phyloP scores from a whole-genome alignment of 1,284 basidiomycete species.

The Trichosporon asahii region DNA sequence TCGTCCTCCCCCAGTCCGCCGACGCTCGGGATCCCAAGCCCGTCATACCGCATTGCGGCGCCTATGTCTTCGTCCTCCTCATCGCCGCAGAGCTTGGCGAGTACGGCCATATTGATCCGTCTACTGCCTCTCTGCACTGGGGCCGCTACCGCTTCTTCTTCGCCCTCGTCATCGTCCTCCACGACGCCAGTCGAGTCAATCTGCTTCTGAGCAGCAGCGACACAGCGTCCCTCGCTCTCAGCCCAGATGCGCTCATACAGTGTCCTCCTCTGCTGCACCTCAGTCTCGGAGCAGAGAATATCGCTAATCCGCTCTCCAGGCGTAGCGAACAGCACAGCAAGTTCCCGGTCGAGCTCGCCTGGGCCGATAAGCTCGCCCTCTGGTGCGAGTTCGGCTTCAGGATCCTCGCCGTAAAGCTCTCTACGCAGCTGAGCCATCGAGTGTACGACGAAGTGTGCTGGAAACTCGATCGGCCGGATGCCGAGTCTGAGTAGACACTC shows the following conservation, averaged over 20 bases:
- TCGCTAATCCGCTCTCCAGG: constrained; percentile 16
- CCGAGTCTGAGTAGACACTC: constrained; percentile 35
- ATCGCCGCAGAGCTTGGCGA: background rate
- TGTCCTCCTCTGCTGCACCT: background rate
- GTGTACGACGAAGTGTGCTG: constrained; percentile 31
- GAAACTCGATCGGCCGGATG: constrained; percentile 33
- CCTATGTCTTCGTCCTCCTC: constrained; percentile 1
- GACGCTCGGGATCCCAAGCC: background rate
- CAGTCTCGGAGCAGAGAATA: constrained; percentile 1
- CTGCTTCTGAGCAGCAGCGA: background rate
- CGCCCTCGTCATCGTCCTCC: background rate
- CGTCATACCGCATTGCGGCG: background rate
- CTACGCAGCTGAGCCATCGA: constrained; percentile 24
- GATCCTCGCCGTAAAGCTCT: constrained; percentile 12
- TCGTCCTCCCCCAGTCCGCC: background rate
- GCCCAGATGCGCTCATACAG: background rate
- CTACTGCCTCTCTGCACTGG: background rate
- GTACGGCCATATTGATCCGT: constrained; percentile 13
- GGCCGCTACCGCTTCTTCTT: background rate
- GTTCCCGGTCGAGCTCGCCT: constrained; percentile 22
- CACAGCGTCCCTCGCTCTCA: background rate
- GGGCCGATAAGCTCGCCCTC: background rate
- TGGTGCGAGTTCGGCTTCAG: constrained; percentile 11
- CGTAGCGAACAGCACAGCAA: constrained; percentile 20
- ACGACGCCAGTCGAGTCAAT: background rate